phyloP scores from a whole-genome alignment of 768 basidiomycete genomes.

The Russula sp. region DNA sequence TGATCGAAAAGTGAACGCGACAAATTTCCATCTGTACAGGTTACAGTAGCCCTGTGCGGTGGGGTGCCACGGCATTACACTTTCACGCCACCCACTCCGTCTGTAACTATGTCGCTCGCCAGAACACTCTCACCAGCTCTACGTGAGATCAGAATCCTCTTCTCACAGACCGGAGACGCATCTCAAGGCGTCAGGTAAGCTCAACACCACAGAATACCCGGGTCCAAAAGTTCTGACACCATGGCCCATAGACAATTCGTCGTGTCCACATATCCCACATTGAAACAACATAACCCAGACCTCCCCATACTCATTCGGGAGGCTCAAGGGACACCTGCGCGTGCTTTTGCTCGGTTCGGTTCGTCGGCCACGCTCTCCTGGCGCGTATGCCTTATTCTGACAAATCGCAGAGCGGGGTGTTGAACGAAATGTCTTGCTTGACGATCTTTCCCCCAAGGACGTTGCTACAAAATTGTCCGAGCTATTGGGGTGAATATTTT shows the following conservation, averaged over 20 bases:
- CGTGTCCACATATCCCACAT: conserved; percentile 59
- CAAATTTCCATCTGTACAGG: not conserved
- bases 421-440: conserved; percentile 76
- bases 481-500: conserved; percentile 38
- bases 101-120: conserved; percentile 43
- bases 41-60: too few relatives aligned
- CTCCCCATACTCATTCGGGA: conserved; percentile 80
- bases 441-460: conserved; percentile 64
- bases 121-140: conserved; percentile 72
- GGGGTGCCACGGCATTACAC: not conserved
- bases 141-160: conserved; percentile 74
- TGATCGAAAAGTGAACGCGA: conserved; percentile 15
- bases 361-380: conserved; percentile 29
- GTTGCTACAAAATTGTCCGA: conserved; percentile 67
- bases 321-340: conserved; percentile 71
- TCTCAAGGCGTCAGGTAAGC: conserved; percentile 75
- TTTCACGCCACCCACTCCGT: not conserved
- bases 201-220: not conserved
- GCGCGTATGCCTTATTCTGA: not conserved
- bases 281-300: conserved; percentile 82
- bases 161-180: conserved; percentile 68
- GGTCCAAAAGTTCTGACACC: not conserved
- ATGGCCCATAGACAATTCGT: conserved; percentile 61
- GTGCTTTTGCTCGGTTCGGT: conserved; percentile 85
- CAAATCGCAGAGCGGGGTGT: conserved; percentile 61